Percentiles rank a stretch among this genome's conserved stretches.
phyloP scores from a whole-genome alignment of 2,329 filamentous ascomycete species.

The Colletotrichum spinosum region DNA sequence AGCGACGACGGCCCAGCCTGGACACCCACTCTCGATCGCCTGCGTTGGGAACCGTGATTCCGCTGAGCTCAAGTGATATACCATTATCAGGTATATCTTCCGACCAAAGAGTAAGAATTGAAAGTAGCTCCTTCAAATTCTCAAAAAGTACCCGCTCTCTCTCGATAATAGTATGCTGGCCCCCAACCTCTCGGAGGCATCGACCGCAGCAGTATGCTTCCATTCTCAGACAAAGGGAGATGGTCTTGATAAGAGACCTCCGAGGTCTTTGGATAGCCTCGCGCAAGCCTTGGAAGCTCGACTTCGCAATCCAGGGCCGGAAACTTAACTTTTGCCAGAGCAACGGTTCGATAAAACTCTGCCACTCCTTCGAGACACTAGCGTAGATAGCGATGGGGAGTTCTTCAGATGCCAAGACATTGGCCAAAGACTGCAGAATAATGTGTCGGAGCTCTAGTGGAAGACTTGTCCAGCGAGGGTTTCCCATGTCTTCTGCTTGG shows the following conservation, averaged over 20 bases:
- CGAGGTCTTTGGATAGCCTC: background rate
- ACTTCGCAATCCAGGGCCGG: slow-evolving; percentile 1
- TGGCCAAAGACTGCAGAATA: slow-evolving; percentile 1
- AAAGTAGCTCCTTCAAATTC: background rate
- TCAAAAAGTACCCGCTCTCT: slow-evolving; percentile 9
- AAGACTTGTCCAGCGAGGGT: slow-evolving; percentile 2
- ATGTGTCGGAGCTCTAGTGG: slow-evolving; percentile 4
- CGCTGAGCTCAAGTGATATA: background rate
- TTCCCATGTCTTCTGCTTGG: background rate
- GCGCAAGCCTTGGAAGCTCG: slow-evolving; percentile 2
- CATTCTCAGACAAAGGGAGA: background rate
- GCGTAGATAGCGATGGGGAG: background rate
- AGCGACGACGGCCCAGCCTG: background rate
- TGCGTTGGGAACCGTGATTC: background rate
- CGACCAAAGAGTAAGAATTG: background rate
- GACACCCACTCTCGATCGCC: background rate
- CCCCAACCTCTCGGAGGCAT: background rate
- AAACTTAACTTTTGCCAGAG: slow-evolving; percentile 18
- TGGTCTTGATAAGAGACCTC: background rate
- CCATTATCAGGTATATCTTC: background rate
- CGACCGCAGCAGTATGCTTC: background rate
- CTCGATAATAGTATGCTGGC: background rate
- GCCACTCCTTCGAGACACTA: slow-evolving; percentile 21
- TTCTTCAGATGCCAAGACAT: background rate
- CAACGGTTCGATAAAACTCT: slow-evolving; percentile 6